Evolutionary conservation across 2,329 filamentous ascomycete genomes (phyloP).

Genomic region (Ploettnerulaceae sp.): DNA sequence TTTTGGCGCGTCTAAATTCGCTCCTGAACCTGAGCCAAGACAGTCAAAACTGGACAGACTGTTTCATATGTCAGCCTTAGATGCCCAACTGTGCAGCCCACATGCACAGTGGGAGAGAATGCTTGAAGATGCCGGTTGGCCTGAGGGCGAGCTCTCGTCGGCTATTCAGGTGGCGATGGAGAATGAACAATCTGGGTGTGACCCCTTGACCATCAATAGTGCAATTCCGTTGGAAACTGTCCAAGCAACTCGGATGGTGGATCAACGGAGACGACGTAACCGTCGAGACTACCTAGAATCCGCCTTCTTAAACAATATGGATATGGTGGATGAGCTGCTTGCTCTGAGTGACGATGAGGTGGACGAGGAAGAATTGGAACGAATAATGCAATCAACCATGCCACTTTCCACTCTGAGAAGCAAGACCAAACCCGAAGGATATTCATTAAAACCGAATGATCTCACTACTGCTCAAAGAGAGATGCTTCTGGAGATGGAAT

Average conservation of each 20-base stretch:
- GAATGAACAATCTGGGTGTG: constrained; percentile 10
- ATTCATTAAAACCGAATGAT: constrained; percentile 41
- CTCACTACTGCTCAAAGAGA: constrained; percentile 62
- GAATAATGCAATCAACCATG: not conserved
- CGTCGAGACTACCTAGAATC: too few species aligned
- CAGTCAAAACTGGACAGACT: not conserved
- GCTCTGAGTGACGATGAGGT: not conserved
- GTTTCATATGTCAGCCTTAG: too few species aligned
- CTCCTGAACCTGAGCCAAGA: constrained; percentile 32
- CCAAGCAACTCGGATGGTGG: too few species aligned
- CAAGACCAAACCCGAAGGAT: constrained; percentile 15
- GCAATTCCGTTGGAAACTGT: not conserved
- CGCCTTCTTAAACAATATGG: not conserved
- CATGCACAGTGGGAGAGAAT: constrained; percentile 20
- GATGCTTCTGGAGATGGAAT: constrained; percentile 63
- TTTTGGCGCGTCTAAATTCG: constrained; percentile 40
- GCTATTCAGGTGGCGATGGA: constrained; percentile 23
- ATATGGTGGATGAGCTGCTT: not conserved
- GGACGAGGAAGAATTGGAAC: constrained; percentile 10
- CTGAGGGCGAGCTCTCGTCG: constrained; percentile 17
- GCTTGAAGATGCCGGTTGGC: constrained; percentile 28
- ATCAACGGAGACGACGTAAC: not conserved
- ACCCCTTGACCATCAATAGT: not conserved
- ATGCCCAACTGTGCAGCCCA: too few species aligned
- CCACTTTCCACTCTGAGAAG: not conserved